Percentiles rank a stretch among this genome's conserved stretches.
Evolutionary conservation across 2,329 filamentous ascomycete species (phyloP).

Genomic region (Plectosphaerella sp.): DNA sequence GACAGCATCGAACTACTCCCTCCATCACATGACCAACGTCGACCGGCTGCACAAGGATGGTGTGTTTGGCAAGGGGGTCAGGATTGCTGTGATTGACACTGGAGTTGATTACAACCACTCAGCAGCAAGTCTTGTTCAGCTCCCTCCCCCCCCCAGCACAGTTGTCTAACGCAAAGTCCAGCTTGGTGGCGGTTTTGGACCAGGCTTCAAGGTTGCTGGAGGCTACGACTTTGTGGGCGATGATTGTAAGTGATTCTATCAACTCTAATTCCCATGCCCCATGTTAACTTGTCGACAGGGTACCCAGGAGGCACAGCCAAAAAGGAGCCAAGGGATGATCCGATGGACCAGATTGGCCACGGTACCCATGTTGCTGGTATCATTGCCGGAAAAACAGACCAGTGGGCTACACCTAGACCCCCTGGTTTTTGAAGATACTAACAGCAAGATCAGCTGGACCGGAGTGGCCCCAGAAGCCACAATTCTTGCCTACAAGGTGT

Average conservation of each 20-base stretch:
- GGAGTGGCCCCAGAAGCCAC: conserved; percentile 23
- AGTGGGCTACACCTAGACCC: not conserved
- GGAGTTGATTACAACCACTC: conserved; percentile 34
- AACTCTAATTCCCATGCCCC: not conserved
- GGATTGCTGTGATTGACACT: conserved; percentile 33
- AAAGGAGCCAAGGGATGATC: conserved; percentile 28
- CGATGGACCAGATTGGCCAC: conserved; percentile 27
- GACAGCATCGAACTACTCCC: conserved; percentile 20
- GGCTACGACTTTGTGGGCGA: conserved; percentile 11
- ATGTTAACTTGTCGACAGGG: not conserved
- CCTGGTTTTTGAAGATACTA: too few species aligned
- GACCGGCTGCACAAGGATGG: conserved; percentile 30
- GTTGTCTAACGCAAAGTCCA: not conserved
- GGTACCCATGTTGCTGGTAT: conserved; percentile 30
- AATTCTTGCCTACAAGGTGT: conserved; percentile 24
- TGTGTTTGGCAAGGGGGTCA: conserved; percentile 30
- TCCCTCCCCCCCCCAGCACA: not conserved
- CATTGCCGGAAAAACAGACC: conserved; percentile 12
- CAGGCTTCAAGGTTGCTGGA: conserved; percentile 9
- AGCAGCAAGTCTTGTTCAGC: conserved; percentile 18
- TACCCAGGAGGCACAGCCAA: not conserved
- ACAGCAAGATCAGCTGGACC: conserved; percentile 2
- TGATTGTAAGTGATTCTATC: not conserved
- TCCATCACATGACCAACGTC: conserved; percentile 34
- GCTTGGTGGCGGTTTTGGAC: conserved; percentile 10